Evolutionary conservation across 192 early-diverging fungal species (phyloP).

Genomic region (Gonapodya prolifera): DNA sequence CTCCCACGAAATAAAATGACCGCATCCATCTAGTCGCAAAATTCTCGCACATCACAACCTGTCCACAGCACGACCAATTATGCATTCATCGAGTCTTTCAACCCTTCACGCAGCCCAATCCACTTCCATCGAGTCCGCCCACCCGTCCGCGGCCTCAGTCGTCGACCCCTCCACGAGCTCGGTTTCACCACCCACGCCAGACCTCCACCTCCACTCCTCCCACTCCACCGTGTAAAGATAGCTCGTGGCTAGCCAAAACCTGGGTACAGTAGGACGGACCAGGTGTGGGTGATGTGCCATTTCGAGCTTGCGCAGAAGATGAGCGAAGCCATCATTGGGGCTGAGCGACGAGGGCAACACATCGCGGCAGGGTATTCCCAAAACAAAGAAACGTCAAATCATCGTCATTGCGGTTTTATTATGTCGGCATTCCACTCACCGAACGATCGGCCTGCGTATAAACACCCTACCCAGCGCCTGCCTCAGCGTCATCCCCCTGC

Average conservation of each 20-base stretch:
- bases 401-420: too few species aligned
- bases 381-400: too few species aligned
- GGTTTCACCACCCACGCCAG: not conserved
- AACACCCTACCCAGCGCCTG: slow-evolving; percentile 3
- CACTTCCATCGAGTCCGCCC: too few species aligned
- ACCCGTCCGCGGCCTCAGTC: too few species aligned
- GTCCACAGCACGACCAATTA: too few species aligned
- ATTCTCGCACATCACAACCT: too few species aligned
- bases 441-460: slow-evolving; percentile 25
- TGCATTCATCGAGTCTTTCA: too few species aligned
- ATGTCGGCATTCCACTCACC: not conserved
- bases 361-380: not conserved
- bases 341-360: slow-evolving; percentile 3
- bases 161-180: not conserved
- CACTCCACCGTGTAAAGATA: not conserved
- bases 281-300: slow-evolving; percentile 11
- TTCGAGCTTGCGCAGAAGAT: slow-evolving; percentile 25
- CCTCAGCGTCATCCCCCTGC: slow-evolving; percentile 13
- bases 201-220: slow-evolving; percentile 1
- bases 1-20: too few species aligned
- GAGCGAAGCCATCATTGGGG: slow-evolving; percentile 33
- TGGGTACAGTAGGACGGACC: slow-evolving; percentile 6
- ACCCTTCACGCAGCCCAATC: too few species aligned
- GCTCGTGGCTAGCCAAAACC: not conserved
- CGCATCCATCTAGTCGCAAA: too few species aligned